These are phyloP conservation scores for Vinca minor DNA, from an alignment of 257 asterid species.

Conservation along the genomic window DNA sequence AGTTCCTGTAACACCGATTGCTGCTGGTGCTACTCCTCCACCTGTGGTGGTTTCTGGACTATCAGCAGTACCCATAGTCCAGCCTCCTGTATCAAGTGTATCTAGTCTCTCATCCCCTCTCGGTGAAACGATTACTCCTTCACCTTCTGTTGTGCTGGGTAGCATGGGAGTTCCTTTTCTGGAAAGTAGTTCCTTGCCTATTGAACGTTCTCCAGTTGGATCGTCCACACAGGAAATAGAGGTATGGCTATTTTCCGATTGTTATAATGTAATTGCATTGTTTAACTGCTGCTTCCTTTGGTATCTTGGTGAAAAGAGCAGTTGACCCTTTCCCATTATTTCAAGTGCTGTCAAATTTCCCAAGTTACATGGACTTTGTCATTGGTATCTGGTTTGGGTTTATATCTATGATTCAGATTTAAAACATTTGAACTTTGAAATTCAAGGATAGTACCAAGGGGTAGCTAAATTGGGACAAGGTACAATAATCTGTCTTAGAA, in stretches of 20 bases:
- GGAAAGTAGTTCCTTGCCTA: constrained; percentile 39
- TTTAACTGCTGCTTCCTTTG: constrained; percentile 6
- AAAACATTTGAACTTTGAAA: neutral
- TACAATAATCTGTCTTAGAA: neutral
- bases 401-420: neutral
- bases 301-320: neutral
- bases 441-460: neutral
- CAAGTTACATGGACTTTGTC: neutral
- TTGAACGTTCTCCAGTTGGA: constrained; percentile 40
- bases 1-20: constrained; percentile 40
- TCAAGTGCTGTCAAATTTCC: neutral
- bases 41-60: constrained; percentile 43
- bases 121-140: constrained; percentile 36
- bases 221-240: constrained; percentile 55
- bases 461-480: neutral
- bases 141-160: constrained; percentile 45
- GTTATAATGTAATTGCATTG: constrained; percentile 15
- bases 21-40: constrained; percentile 43
- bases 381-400: neutral
- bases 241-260: constrained; percentile 34
- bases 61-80: constrained; percentile 36
- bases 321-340: neutral
- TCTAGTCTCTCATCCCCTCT: constrained; percentile 32
- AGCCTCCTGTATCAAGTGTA: constrained; percentile 30
- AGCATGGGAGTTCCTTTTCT: constrained; percentile 30